Evolutionary conservation across 31 red algal species (phyloP).

Genomic region (Asparagopsis taxiformis): DNA sequence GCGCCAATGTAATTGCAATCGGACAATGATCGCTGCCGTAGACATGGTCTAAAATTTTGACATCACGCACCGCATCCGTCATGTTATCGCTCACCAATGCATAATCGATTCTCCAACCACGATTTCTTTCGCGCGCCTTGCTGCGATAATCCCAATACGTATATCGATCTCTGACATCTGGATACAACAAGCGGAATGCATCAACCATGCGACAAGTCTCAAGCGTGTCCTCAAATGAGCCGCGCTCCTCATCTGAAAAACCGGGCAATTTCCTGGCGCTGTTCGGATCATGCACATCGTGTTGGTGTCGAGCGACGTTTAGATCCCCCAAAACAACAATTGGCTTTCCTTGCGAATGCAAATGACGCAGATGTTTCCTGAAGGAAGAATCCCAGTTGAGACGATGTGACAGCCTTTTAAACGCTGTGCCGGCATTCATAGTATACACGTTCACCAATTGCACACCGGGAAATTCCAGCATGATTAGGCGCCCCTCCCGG

Average conservation of each 20-base stretch:
- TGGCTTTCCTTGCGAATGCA: constrained; percentile 18
- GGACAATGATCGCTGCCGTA: constrained; percentile 55
- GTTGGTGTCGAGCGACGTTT: constrained; percentile 28
- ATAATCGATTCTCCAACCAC: constrained; percentile 53
- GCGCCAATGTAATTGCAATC: constrained; percentile 14
- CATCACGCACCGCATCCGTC: constrained; percentile 26
- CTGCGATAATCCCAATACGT: constrained; percentile 51
- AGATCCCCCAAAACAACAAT: constrained; percentile 50
- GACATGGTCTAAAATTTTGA: constrained; percentile 49
- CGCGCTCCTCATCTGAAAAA: constrained; percentile 17
- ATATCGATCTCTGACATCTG: constrained; percentile 13
- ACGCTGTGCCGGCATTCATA: constrained; percentile 20
- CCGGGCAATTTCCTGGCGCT: constrained; percentile 5
- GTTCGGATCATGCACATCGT: constrained; percentile 35
- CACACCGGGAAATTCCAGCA: constrained; percentile 19
- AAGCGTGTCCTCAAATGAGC: constrained; percentile 38
- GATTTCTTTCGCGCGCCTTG: constrained; percentile 15
- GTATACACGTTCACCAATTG: constrained; percentile 37
- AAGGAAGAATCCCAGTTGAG: constrained; percentile 43
- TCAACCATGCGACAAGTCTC: constrained; percentile 51
- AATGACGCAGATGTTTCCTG: constrained; percentile 23
- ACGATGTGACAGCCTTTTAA: constrained; percentile 7
- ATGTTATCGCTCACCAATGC: constrained; percentile 40
- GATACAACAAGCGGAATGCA: constrained; percentile 20
- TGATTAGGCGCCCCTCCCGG: constrained; percentile 34